A percentile compares a stretch with the other conserved stretches of the same genome.
Conservation (phyloP, 768 basidiomycete genomes). For the Dendrothele bispora region DNA sequence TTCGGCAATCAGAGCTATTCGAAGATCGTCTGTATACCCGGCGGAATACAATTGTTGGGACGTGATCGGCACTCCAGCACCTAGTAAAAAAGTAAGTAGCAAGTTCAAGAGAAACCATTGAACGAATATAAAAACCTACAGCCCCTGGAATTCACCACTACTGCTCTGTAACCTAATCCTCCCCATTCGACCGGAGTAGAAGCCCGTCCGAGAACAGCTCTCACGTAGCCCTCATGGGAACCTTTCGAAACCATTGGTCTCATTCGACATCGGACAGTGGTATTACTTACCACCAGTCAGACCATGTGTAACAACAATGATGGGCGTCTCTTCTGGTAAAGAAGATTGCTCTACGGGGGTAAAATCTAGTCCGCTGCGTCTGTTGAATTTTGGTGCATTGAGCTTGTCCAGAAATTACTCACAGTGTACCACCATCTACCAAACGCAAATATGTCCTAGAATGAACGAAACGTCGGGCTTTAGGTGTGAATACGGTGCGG, state of each 20-base stretch:
- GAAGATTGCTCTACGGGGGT: slow-evolving; percentile 43
- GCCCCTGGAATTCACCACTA: slow-evolving; percentile 90
- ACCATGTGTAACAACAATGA: slow-evolving; percentile 58
- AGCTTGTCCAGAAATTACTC: slow-evolving; percentile 18
- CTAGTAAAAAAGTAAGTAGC: slow-evolving; percentile 35
- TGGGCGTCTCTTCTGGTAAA: slow-evolving; percentile 41
- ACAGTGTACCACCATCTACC: slow-evolving; percentile 75
- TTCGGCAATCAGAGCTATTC: too few relatives aligned
- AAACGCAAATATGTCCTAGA: too few relatives aligned
- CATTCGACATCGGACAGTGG: neutral
- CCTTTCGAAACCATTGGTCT: slow-evolving; percentile 38
- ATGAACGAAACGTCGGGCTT: neutral
- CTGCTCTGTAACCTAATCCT: slow-evolving; percentile 85
- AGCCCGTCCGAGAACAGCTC: slow-evolving; percentile 74
- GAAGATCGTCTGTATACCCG: slow-evolving; percentile 86
- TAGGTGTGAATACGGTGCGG: too few relatives aligned
- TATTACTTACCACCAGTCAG: slow-evolving; percentile 45
- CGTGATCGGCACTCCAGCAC: slow-evolving; percentile 83
- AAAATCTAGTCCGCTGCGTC: slow-evolving; percentile 64
- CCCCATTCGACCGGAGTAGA: slow-evolving; percentile 69
- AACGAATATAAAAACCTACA: slow-evolving; percentile 51
- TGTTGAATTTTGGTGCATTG: neutral
- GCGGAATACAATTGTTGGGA: slow-evolving; percentile 84
- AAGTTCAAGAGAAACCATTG: slow-evolving; percentile 8
- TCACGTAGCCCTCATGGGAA: slow-evolving; percentile 89